Percentiles rank a stretch among this genome's conserved stretches.
These are phyloP conservation scores for Diversispora eburnea DNA, from an alignment of 192 early-diverging fungal species.

Conservation along the genomic window DNA sequence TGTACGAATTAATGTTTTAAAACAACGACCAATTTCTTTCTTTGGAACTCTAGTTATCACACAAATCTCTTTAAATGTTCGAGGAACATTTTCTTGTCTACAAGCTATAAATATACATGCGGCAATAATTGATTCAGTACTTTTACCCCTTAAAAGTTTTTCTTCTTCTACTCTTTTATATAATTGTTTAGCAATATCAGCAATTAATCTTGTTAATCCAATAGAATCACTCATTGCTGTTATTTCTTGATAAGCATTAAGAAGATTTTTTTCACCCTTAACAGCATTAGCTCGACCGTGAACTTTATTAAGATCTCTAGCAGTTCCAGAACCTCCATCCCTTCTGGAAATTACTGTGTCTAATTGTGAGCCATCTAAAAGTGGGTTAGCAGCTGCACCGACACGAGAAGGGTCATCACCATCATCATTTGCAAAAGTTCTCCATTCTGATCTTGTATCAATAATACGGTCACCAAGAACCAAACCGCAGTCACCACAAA, in stretches of 20 bases:
- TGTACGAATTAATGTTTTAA: slow-evolving; percentile 60
- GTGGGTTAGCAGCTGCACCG: slow-evolving; percentile 73
- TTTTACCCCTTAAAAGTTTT: slow-evolving; percentile 77
- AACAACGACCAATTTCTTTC: slow-evolving; percentile 88
- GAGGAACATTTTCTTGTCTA: slow-evolving; percentile 71
- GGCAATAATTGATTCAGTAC: slow-evolving; percentile 77
- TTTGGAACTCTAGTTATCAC: slow-evolving; percentile 85
- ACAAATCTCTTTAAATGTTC: slow-evolving; percentile 95
- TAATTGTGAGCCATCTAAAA: slow-evolving; percentile 73
- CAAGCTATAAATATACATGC: slow-evolving; percentile 94
- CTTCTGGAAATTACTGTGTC: slow-evolving; percentile 80
- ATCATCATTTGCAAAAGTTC: slow-evolving; percentile 90
- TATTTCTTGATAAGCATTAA: slow-evolving; percentile 75
- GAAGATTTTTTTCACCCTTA: slow-evolving; percentile 71
- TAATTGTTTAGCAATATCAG: slow-evolving; percentile 81
- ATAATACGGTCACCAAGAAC: slow-evolving; percentile 86
- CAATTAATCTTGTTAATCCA: slow-evolving; percentile 67
- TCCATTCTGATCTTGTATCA: slow-evolving; percentile 95
- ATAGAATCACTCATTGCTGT: slow-evolving; percentile 79
- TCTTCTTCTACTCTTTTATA: slow-evolving; percentile 83
- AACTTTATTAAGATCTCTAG: slow-evolving; percentile 69
- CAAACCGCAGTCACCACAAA: slow-evolving; percentile 90
- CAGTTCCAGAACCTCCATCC: slow-evolving; percentile 71
- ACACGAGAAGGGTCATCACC: slow-evolving; percentile 88
- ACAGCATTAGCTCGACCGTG: slow-evolving; percentile 67